Evolutionary conservation across 2,329 filamentous ascomycete genomes (phyloP), one percentile per base, ranked within the genome.

Genomic region (Botrytis medusae): DNA sequence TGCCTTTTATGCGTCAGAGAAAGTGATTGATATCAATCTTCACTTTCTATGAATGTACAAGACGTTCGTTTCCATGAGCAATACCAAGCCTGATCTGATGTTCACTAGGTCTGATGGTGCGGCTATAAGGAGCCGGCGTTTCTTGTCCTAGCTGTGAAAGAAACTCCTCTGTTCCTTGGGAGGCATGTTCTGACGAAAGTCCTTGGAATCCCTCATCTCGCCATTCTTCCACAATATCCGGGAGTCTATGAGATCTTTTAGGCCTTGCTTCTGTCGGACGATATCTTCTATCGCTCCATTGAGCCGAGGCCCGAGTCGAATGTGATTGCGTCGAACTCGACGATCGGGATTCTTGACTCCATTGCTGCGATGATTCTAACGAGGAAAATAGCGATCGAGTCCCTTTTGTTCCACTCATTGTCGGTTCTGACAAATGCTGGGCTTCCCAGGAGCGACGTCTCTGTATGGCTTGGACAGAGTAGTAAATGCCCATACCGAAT

Each of bases 211-310:
- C 37, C 40, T n/a, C 34, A 42, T 42, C 4, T 25, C 10, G 25
- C 48, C 37, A 34, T 69, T 69, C 65, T 57, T 69, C 65, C 54
- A 12, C 37, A 32, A 69, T 69, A 29, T 42, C 18, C 5, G 48
- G 20, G n/a, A 69, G 65, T 44, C n/a, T 57, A 16, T n/a, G 37
- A 37, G 48, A 42, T 8, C 34, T n/a, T 54, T 68, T 10, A 44
- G 65, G 40, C 18, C 34, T 59, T 12, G 18, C 48, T 20, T 42
- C 46, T 29, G 54, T 16, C 14, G 5, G 29, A 9, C 10, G 48
- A 14, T 69, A 10, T 57, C 18, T 57, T 20, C 37, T 69, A 51
- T 42, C 37, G 29, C 10, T n/a, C 48, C 37, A 25, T 18, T 40
- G 64, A 37, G 32, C 34, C 29, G 65, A 69, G 54, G 34, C 48